phyloP scores from a whole-genome alignment of 306 rosid genomes.

The Oxytropis ochrocephala region DNA sequence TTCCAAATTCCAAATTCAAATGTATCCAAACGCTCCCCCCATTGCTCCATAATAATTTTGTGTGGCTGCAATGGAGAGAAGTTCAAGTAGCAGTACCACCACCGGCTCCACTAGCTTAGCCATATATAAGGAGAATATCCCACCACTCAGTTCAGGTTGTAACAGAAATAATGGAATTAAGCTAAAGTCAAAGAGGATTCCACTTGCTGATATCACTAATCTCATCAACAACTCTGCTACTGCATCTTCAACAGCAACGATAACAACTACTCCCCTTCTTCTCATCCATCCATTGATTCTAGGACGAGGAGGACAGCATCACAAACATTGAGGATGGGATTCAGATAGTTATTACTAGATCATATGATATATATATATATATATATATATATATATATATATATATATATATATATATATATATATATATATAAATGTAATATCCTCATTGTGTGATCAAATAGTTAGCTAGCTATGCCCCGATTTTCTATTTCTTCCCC shows the following conservation, averaged over 20 bases:
- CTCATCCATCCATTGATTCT: not conserved
- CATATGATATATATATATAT: too few relatives aligned
- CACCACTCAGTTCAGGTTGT: not conserved
- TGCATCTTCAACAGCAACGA: too few relatives aligned
- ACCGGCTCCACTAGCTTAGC: not conserved
- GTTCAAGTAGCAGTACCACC: not conserved
- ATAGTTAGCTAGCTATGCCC: too few relatives aligned
- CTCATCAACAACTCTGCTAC: not conserved
- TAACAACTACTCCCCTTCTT: not conserved
- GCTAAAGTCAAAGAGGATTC: constrained; percentile 1
- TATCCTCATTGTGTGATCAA: too few relatives aligned
- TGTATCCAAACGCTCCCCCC: not conserved
- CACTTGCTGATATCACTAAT: constrained; percentile 28
- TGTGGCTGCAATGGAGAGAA: not conserved
- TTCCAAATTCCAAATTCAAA: not conserved
- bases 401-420: too few relatives aligned
- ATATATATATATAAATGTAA: too few relatives aligned
- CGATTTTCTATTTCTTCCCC: too few relatives aligned
- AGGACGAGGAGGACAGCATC: not conserved
- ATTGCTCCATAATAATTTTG: not conserved
- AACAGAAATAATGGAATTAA: not conserved
- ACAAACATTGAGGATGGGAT: constrained; percentile 28
- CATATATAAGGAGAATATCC: constrained; percentile 23
- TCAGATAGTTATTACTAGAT: constrained; percentile 28
- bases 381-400: too few relatives aligned